Conservation (phyloP, 148 eudicot species). For the Dysphania ambrosioides region DNA sequence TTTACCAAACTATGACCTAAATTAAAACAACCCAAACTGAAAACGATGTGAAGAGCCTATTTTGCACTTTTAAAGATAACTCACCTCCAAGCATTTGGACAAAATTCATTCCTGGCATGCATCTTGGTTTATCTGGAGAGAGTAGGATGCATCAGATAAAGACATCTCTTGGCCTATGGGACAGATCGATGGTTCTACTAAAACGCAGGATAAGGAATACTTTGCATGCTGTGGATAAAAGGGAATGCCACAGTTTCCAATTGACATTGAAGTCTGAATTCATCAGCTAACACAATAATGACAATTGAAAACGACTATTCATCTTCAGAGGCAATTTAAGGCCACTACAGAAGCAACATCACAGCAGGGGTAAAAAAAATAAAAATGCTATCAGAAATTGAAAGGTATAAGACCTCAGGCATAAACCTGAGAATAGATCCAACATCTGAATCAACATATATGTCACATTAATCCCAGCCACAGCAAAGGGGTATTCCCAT, state of each 20-base stretch:
- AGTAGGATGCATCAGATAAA: not conserved
- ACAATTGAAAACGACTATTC: not conserved
- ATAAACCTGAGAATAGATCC: conserved; percentile 68
- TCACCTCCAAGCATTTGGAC: conserved; percentile 72
- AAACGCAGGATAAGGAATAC: no score
- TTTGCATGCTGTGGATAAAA: not conserved
- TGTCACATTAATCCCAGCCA: conserved; percentile 84
- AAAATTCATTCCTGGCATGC: conserved; percentile 62
- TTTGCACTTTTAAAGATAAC: not conserved
- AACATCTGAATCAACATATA: conserved; percentile 91
- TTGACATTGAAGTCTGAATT: not conserved
- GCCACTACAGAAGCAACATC: not conserved
- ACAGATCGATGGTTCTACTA: no score
- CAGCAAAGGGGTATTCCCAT: conserved; percentile 99
- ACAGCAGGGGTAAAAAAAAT: not conserved
- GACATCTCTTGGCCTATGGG: not conserved
- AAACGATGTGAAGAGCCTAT: no score
- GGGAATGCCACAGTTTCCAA: not conserved
- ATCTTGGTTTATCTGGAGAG: conserved; percentile 68
- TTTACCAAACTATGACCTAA: no score
- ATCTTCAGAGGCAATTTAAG: not conserved
- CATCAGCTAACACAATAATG: not conserved
- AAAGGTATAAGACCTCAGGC: not conserved
- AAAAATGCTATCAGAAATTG: not conserved
- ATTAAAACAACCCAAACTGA: no score